phyloP scores from a whole-genome alignment of 1,139 yeast species.

The Saccharomyces hybrid region DNA sequence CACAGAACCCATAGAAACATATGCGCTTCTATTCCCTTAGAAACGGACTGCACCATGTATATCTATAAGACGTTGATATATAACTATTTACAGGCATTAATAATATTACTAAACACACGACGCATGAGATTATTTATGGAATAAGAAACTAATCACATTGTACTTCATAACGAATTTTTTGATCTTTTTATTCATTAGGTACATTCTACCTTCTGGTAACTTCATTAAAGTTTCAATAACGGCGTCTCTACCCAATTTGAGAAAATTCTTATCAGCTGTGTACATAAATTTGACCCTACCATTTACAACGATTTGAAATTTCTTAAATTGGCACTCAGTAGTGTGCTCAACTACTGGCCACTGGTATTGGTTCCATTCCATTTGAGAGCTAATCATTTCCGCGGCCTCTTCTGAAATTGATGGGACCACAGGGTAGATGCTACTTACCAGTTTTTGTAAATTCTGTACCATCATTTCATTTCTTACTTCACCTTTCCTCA shows the following conservation, averaged over 20 bases:
- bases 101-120: not conserved
- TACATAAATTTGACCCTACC: slow-evolving; percentile 57
- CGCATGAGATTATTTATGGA: slow-evolving; percentile 10
- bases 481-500: slow-evolving; percentile 35
- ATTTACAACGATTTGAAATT: slow-evolving; percentile 54
- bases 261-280: slow-evolving; percentile 34
- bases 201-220: slow-evolving; percentile 29
- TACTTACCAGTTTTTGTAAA: slow-evolving; percentile 50
- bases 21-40: no score
- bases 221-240: slow-evolving; percentile 33
- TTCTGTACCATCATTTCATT: slow-evolving; percentile 36
- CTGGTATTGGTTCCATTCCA: slow-evolving; percentile 45
- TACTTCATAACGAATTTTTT: slow-evolving; percentile 37
- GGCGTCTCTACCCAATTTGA: slow-evolving; percentile 31
- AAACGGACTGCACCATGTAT: not conserved
- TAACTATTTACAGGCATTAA: slow-evolving; percentile 11
- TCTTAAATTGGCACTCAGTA: slow-evolving; percentile 34
- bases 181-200: slow-evolving; percentile 32
- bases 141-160: slow-evolving; percentile 34
- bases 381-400: slow-evolving; percentile 41
- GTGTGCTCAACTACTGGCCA: slow-evolving; percentile 46
- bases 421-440: slow-evolving; percentile 41
- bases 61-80: not conserved
- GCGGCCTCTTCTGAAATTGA: slow-evolving; percentile 77
- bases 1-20: no score